Evolutionary conservation across 257 asterid species (phyloP), one percentile per base, ranked within the genome.

Genomic region (Fraxinus anomala): DNA sequence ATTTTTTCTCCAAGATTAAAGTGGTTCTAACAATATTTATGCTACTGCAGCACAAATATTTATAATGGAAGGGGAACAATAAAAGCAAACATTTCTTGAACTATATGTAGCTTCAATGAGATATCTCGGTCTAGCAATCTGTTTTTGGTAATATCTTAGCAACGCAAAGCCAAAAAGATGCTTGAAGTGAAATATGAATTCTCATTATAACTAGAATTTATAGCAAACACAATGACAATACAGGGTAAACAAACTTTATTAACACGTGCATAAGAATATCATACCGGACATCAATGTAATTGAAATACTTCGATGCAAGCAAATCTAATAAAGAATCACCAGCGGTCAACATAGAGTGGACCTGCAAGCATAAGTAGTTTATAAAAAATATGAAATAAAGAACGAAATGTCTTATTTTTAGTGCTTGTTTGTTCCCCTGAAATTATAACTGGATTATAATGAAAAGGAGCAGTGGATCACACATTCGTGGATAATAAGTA

Each of bases 251-350:
- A 21, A 59, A 59, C 30, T 59, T 59, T 30, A 59, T 23, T 7
- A 59, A 59, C 67, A 3, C 14, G 1, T 59, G 67, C 13, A 0
- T 6, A 80, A 40, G 72, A 73, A 39, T 44, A 76, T 76, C 94
- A 28, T 87, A 94, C 99, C 99, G 76, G 68, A 93, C 89, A 87
- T 95, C 99, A 42, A 90, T 79, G 80, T 91, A 93, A 80, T 75
- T 84, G 83, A 93, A 92, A 84, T 95, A 93, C 81, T 93, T 93
- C 0, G 92, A 80, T 6, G 86, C 88, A 26, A 93, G 90, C 77
- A 89, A 83, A 76, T 93, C 88, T 37, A 88, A 80, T 63, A 91
- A 72, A 75, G 84, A 73, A 85, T 95, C 97, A 82, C 80, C 85
- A 30, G 68, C 80, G 24, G 81, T 86, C 77, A 87, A 77, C 31